Evolutionary conservation across 352 stramenopile species (phyloP).

Genomic region (Globisporangium canariense): DNA sequence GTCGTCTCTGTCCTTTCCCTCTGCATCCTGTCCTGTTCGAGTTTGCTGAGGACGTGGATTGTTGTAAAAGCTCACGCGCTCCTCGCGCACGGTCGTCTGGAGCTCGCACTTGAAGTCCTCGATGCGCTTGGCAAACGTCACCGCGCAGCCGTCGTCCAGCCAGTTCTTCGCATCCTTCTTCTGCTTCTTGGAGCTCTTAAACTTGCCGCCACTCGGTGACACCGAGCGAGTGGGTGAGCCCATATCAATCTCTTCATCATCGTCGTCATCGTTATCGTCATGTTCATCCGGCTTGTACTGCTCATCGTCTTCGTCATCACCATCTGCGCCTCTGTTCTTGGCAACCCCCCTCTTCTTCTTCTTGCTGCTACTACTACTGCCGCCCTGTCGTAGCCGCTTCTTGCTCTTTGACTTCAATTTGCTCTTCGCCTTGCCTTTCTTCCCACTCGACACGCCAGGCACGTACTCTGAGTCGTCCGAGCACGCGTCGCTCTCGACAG

Average conservation of each 20-base stretch:
- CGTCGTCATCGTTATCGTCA: neutral
- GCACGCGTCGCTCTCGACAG: constrained; percentile 3
- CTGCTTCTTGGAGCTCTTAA: constrained; percentile 13
- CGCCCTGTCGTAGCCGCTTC: constrained; percentile 15
- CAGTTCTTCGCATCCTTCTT: constrained; percentile 25
- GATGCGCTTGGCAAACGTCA: constrained; percentile 21
- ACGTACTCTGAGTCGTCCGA: constrained; percentile 16
- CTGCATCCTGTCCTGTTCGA: constrained; percentile 1
- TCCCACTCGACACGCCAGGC: neutral
- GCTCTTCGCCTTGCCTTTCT: neutral
- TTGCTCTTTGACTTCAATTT: neutral
- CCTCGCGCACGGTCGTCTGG: constrained; percentile 23
- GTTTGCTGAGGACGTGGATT: constrained; percentile 15
- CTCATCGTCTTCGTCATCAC: constrained; percentile 12
- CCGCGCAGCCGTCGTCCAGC: constrained; percentile 37
- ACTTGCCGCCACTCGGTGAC: constrained; percentile 3
- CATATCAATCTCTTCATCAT: neutral
- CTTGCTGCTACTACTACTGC: neutral
- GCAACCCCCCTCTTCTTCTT: neutral
- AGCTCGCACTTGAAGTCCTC: constrained; percentile 29
- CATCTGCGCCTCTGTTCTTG: neutral
- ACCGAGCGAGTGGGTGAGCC: neutral
- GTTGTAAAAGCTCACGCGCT: constrained; percentile 44
- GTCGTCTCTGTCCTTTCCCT: constrained; percentile 1
- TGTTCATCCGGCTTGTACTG: constrained; percentile 4